A percentile compares a stretch with the other conserved stretches of the same genome.
Conservation (phyloP, 768 basidiomycete species). For the Psilocybe cubensis region DNA sequence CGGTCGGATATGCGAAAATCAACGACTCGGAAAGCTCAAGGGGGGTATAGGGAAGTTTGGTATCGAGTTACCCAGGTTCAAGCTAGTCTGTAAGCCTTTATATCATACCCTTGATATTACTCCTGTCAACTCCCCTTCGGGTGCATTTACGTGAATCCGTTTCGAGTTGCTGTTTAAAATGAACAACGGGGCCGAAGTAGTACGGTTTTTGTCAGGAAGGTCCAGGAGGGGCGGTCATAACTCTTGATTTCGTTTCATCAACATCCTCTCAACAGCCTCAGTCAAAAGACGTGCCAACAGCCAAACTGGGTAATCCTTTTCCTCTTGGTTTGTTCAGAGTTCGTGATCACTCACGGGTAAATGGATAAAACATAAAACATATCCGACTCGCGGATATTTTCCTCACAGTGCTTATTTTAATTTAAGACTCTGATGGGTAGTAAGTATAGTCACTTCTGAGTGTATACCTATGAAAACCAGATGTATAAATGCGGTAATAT, state of each 20-base stretch:
- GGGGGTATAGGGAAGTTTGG: constrained; percentile 1
- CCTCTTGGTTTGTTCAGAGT: too few species aligned
- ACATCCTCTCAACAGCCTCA: neutral
- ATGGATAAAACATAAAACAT: neutral
- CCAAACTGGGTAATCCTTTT: neutral
- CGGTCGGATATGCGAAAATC: neutral
- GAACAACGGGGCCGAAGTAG: constrained; percentile 12
- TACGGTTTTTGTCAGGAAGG: constrained; percentile 5
- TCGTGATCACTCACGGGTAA: too few species aligned
- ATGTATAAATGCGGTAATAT: constrained; percentile 1
- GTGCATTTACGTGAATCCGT: constrained; percentile 15
- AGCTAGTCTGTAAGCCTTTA: constrained; percentile 10
- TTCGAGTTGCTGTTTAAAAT: constrained; percentile 16
- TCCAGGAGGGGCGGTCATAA: constrained; percentile 5
- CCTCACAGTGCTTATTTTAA: neutral
- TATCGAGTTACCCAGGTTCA: constrained; percentile 10
- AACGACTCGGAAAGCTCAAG: neutral
- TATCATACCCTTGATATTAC: constrained; percentile 14
- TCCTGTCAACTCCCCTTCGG: constrained; percentile 17
- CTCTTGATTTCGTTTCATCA: neutral
- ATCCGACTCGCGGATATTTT: too few species aligned
- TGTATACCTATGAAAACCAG: neutral
- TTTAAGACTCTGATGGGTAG: too few species aligned
- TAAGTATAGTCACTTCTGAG: too few species aligned
- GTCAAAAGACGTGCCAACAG: neutral